phyloP scores from a whole-genome alignment of 352 stramenopile species.

The Elongisporangium undulatum region DNA sequence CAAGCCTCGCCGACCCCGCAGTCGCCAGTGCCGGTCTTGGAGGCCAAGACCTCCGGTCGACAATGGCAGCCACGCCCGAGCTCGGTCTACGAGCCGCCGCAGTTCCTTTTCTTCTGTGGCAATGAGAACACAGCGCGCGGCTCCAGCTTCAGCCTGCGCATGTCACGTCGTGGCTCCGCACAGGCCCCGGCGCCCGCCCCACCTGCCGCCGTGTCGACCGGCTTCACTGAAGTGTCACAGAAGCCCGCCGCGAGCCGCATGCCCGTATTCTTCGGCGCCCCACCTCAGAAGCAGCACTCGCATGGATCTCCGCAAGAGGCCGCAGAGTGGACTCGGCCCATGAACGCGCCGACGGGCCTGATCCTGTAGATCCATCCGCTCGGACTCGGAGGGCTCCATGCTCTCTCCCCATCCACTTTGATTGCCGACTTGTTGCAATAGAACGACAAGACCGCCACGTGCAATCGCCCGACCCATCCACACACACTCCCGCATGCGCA shows the following conservation, averaged over 20 bases:
- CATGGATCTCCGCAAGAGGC: background rate
- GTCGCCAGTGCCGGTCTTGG: background rate
- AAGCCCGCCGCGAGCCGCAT: conserved; percentile 14
- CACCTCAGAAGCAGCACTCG: background rate
- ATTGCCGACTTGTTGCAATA: background rate
- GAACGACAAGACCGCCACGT: background rate
- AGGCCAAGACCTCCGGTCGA: background rate
- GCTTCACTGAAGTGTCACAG: background rate
- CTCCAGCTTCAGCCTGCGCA: conserved; percentile 3
- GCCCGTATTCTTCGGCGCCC: conserved; percentile 59
- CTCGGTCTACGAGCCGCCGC: conserved; percentile 38
- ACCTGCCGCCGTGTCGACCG: background rate
- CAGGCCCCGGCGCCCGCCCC: background rate
- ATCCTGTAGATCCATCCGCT: background rate
- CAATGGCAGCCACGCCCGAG: conserved; percentile 15
- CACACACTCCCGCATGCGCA: background rate
- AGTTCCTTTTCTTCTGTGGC: conserved; percentile 80
- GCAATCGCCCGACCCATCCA: background rate
- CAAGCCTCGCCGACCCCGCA: conserved; percentile 2
- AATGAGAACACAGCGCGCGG: conserved; percentile 34
- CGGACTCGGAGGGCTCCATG: background rate
- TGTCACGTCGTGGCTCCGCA: background rate
- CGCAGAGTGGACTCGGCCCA: background rate
- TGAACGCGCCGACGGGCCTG: background rate
- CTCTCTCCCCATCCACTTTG: background rate